Evolutionary conservation across 2,329 filamentous ascomycete species (phyloP).

Genomic region (Davidsoniella eucalypti): DNA sequence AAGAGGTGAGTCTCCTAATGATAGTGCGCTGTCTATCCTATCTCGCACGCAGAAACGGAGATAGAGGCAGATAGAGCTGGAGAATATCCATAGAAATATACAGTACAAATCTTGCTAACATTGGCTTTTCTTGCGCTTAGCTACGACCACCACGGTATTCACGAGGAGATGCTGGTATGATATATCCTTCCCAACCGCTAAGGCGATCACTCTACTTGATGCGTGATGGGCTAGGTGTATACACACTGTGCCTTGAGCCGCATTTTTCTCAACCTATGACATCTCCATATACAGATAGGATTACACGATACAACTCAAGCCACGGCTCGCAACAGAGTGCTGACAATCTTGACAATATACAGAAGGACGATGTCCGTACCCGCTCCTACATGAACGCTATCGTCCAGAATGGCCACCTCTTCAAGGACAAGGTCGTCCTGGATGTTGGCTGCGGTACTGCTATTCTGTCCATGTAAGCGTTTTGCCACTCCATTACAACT

Average conservation of each 20-base stretch:
- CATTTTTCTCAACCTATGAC: background rate
- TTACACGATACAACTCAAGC: background rate
- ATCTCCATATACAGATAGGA: background rate
- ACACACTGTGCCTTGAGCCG: background rate
- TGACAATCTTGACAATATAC: constrained; percentile 16
- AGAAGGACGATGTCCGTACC: constrained; percentile 98
- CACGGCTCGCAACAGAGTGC: constrained; percentile 10
- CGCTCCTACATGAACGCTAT: constrained; percentile 95
- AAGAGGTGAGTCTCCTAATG: constrained; percentile 54
- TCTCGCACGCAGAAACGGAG: background rate
- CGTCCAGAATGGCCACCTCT: constrained; percentile 88
- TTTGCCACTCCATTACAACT: constrained; percentile 11
- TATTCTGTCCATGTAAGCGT: constrained; percentile 87
- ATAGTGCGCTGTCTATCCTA: background rate
- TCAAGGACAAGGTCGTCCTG: constrained; percentile 70
- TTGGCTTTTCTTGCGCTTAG: constrained; percentile 27
- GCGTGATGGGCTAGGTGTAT: too few relatives aligned
- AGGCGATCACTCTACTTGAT: too few relatives aligned
- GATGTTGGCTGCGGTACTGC: constrained; percentile 95
- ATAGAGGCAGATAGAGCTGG: background rate
- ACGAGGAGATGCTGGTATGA: constrained; percentile 95
- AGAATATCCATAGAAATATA: background rate
- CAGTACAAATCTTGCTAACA: constrained; percentile 9
- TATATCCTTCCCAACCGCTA: background rate
- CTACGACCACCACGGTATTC: constrained; percentile 98